A percentile compares a stretch with the other conserved stretches of the same genome.
These are phyloP conservation scores for Rhododendron vialii DNA, from an alignment of 148 eudicot species.

Conservation along the genomic window DNA sequence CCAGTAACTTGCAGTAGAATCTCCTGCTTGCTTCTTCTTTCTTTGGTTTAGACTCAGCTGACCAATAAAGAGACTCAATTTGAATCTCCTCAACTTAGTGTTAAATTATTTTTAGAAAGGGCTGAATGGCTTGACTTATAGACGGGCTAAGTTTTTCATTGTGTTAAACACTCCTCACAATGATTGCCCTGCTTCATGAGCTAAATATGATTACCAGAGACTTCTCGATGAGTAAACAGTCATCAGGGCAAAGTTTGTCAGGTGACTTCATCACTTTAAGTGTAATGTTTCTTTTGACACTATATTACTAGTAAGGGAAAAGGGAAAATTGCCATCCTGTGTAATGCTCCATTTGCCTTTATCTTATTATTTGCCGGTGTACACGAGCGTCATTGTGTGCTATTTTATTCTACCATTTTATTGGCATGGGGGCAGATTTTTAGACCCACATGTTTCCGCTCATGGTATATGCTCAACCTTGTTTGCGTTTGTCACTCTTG, in stretches of 20 bases:
- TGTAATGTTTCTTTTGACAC: not conserved
- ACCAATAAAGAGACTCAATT: not conserved
- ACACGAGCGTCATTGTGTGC: not conserved
- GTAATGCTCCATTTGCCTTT: not conserved
- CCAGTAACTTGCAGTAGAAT: not conserved
- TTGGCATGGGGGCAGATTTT: not conserved
- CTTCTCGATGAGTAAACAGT: not conserved
- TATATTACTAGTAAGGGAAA: not conserved
- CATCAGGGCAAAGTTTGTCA: not conserved
- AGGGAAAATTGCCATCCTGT: not conserved
- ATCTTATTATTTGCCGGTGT: not conserved
- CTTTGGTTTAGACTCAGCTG: not conserved
- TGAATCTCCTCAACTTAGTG: not conserved
- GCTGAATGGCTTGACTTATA: not conserved
- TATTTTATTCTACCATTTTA: not conserved
- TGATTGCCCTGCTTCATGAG: not conserved
- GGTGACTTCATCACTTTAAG: not conserved
- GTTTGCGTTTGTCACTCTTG: not conserved
- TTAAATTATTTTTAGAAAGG: not conserved
- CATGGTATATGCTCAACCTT: not conserved
- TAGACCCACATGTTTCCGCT: not conserved
- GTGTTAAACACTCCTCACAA: not conserved
- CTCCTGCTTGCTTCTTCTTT: not conserved
- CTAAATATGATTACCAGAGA: not conserved
- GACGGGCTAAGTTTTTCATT: not conserved